These are phyloP conservation scores for Stropharia rugosoannulata DNA, from an alignment of 768 basidiomycete species.

Conservation along the genomic window DNA sequence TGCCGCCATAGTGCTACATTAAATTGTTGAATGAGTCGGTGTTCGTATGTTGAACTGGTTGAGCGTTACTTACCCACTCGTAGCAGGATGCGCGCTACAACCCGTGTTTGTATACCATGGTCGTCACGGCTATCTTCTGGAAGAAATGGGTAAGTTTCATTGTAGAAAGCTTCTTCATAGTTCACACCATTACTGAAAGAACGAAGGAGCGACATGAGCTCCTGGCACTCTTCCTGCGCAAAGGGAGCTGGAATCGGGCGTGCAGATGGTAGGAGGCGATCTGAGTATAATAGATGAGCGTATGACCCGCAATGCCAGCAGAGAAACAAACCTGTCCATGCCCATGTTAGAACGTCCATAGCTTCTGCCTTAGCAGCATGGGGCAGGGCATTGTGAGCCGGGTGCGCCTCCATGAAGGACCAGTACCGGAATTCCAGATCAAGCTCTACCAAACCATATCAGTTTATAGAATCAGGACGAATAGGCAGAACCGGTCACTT, in stretches of 20 bases:
- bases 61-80: constrained; percentile 53
- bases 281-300: constrained; percentile 28
- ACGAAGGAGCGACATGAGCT: constrained; percentile 59
- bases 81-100: constrained; percentile 67
- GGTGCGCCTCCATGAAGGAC: constrained; percentile 78
- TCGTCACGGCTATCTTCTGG: constrained; percentile 30
- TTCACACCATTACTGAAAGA: constrained; percentile 23
- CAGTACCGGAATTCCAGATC: constrained; percentile 82
- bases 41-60: neutral
- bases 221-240: constrained; percentile 73
- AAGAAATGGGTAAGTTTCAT: too few species aligned
- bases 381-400: constrained; percentile 65
- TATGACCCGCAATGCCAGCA: neutral
- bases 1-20: constrained; percentile 64
- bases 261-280: constrained; percentile 66
- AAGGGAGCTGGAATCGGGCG: constrained; percentile 64
- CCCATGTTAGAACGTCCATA: constrained; percentile 76
- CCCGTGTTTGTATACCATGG: constrained; percentile 49
- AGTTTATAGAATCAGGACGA: neutral
- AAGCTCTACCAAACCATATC: constrained; percentile 45
- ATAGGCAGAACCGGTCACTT: constrained; percentile 19
- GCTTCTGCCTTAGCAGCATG: constrained; percentile 62
- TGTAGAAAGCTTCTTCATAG: too few species aligned
- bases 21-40: too few species aligned
- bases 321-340: constrained; percentile 59